phyloP scores from a whole-genome alignment of 1,284 basidiomycete species.

The Boletus albobrunnescens region DNA sequence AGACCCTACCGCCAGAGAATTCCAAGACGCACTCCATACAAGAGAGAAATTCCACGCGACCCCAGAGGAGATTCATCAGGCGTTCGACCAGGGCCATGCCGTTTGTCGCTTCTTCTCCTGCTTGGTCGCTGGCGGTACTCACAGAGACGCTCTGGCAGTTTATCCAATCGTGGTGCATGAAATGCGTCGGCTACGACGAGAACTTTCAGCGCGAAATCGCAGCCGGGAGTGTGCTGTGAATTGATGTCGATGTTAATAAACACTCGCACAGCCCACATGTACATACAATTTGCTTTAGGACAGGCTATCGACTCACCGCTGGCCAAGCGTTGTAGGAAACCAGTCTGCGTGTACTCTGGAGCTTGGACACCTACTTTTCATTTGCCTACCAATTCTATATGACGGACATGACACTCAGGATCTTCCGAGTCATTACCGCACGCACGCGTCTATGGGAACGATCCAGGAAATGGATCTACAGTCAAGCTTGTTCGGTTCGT shows the following conservation, averaged over 20 bases:
- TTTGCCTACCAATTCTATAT: not conserved
- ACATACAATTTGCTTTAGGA: not conserved
- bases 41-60: constrained; percentile 13
- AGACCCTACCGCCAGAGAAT: constrained; percentile 12
- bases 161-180: constrained; percentile 21
- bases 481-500: not conserved
- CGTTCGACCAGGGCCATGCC: constrained; percentile 17
- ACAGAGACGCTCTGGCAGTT: constrained; percentile 6
- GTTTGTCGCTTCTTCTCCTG: constrained; percentile 7
- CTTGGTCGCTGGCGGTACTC: not conserved
- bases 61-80: constrained; percentile 12
- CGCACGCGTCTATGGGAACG: too few species aligned
- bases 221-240: constrained; percentile 9
- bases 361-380: too few species aligned
- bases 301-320: not conserved
- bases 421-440: not conserved
- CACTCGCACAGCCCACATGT: not conserved
- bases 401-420: not conserved
- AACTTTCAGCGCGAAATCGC: constrained; percentile 17
- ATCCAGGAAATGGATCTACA: not conserved
- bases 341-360: too few species aligned
- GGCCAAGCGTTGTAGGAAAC: not conserved
- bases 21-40: constrained; percentile 1
- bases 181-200: constrained; percentile 24
- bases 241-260: not conserved